Conservation (phyloP, 2,329 filamentous ascomycete species). For the Setomelanomma holmii region DNA sequence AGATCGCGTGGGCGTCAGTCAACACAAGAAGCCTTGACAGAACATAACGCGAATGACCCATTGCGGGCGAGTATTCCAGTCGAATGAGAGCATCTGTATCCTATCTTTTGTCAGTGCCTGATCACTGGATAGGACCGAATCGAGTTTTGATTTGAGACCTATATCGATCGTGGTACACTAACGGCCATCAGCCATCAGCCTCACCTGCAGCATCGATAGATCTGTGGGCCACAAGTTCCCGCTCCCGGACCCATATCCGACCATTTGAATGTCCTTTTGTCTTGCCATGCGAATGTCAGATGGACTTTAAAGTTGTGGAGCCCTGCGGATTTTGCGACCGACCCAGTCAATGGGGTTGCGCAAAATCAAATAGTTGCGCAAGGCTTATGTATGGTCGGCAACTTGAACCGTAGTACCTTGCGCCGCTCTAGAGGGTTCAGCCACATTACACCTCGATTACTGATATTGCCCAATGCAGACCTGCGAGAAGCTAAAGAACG, state of each 20-base stretch:
- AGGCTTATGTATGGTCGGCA: conserved; percentile 5
- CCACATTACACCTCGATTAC: conserved; percentile 8
- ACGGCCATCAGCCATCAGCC: background rate
- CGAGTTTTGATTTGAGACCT: background rate
- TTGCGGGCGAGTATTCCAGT: background rate
- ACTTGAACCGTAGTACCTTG: background rate
- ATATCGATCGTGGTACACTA: background rate
- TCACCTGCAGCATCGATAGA: background rate
- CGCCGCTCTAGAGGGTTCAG: conserved; percentile 2
- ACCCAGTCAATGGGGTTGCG: background rate
- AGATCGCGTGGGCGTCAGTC: background rate
- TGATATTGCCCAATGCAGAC: background rate
- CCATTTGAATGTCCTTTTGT: background rate
- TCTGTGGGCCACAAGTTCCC: background rate
- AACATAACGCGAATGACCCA: background rate
- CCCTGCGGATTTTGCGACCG: background rate
- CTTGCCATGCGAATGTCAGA: background rate
- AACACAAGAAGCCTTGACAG: background rate
- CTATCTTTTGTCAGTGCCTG: background rate
- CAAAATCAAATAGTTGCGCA: background rate
- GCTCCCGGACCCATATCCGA: background rate
- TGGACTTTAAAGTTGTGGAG: background rate
- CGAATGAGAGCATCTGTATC: background rate
- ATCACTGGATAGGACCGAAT: background rate
- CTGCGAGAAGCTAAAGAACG: background rate